Percentiles rank a stretch among this genome's conserved stretches.
These are phyloP conservation scores for Waltergamsia citrina DNA, from an alignment of 2,329 filamentous ascomycete species.

Conservation along the genomic window DNA sequence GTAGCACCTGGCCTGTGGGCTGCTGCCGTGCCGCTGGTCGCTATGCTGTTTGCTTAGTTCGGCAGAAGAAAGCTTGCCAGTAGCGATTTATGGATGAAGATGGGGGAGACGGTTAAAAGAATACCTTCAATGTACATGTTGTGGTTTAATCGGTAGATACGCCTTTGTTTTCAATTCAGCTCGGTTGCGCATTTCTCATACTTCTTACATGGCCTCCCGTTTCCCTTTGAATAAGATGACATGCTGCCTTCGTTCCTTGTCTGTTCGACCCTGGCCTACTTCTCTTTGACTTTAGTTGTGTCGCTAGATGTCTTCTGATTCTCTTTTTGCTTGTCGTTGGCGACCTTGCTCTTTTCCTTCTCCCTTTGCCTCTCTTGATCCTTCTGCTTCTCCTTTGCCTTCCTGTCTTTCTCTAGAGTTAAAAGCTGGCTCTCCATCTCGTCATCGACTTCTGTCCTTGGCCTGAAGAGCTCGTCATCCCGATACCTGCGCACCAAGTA, in stretches of 20 bases:
- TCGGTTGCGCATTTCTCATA: too few species aligned
- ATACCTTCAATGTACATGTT: not conserved
- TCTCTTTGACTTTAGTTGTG: too few species aligned
- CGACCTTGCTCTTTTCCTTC: not conserved
- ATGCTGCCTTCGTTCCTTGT: not conserved
- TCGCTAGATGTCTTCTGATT: too few species aligned
- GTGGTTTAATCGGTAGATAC: too few species aligned
- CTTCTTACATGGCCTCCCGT: not conserved
- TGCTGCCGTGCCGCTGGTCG: slow-evolving; percentile 20
- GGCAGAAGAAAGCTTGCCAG: not conserved
- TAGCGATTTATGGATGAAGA: not conserved
- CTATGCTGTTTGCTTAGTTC: slow-evolving; percentile 22
- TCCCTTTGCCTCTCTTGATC: not conserved
- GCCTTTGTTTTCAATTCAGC: too few species aligned
- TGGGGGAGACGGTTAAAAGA: not conserved
- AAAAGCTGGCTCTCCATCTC: not conserved
- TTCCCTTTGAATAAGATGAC: not conserved
- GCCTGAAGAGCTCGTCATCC: not conserved
- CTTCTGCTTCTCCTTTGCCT: not conserved
- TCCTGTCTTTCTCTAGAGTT: not conserved
- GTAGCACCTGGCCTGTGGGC: slow-evolving; percentile 20
- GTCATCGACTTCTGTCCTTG: not conserved
- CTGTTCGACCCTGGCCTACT: not conserved
- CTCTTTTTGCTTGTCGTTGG: too few species aligned
- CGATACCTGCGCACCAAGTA: too few species aligned